Evolutionary conservation across 2,329 filamentous ascomycete species (phyloP).

Genomic region (Fusarium nematophilum): DNA sequence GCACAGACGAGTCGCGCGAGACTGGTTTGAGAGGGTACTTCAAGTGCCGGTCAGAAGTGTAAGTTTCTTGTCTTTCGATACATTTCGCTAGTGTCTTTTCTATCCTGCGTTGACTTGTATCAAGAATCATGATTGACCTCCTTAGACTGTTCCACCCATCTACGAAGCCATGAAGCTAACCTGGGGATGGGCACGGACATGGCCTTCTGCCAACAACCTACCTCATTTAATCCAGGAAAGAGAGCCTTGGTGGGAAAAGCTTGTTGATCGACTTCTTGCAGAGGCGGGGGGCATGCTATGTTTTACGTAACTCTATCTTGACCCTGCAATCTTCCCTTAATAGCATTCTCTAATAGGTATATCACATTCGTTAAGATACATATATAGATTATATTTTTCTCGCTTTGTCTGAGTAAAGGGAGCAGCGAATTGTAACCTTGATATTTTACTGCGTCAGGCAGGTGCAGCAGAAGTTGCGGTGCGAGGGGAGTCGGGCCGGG

Average conservation of each 20-base stretch:
- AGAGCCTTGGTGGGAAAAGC: constrained; percentile 9
- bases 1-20: constrained; percentile 1
- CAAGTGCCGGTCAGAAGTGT: constrained; percentile 8
- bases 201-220: constrained; percentile 5
- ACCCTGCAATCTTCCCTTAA: neutral
- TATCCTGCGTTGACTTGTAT: neutral
- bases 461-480: too few relatives aligned
- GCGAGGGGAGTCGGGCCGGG: too few relatives aligned
- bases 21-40: constrained; percentile 8
- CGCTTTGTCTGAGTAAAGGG: too few relatives aligned
- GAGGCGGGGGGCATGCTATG: constrained; percentile 6
- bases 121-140: neutral
- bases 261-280: constrained; percentile 1
- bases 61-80: neutral
- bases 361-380: too few relatives aligned
- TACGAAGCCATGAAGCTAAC: constrained; percentile 8
- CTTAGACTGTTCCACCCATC: constrained; percentile 5
- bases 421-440: too few relatives aligned
- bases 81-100: neutral
- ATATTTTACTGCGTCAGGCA: too few relatives aligned
- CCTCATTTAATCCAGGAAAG: constrained; percentile 2
- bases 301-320: constrained; percentile 1
- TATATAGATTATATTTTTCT: too few relatives aligned
- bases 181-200: constrained; percentile 7
- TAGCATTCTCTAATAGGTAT: too few relatives aligned